Base-by-base conservation (phyloP, 169 alveolate genomes). In the Cryptosporidium canis region DNA sequence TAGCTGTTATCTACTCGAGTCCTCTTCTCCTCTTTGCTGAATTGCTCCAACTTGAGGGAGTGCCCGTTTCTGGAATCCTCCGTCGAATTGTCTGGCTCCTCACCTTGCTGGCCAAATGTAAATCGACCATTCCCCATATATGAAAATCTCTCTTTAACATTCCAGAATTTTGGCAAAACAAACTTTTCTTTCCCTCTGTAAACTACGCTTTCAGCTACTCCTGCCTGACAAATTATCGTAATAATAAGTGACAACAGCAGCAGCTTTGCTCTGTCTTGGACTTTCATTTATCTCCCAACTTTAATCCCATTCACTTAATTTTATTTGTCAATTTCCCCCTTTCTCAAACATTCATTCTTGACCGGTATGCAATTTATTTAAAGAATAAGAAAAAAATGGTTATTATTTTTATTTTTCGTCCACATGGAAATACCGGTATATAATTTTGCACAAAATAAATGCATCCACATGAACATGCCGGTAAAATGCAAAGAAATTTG, bases 391-490 rank as follows among this genome's bases (percentile, higher is more conserved):
- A 44, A 44, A 14, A 14, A 44, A 44, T 44, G 55, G 55, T 14
- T 14, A 44, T 11, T 9, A 44, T 11, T 44, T 11, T 14, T 44
- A 44, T 14, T 44, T 21, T 51, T 51, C 6, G 9, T 51, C 63
- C 63, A 51, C 63, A 51, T 51, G 29, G 7, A 51, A 51, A 47
- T 47, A 35, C 67, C 67, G 67, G 67, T 61, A 61, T 61, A 61
- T 21, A 16, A 12, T 31, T 31, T 61, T 1, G 5, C 12, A 2
- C 6, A 61, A 24, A 61, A 61, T 31, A 61, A 61, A 29, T 61
- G 47, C 67, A 29, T 35, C 45, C 67, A 61, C 67, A 61, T 61
- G 68, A 61, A 61, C 24, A 61, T 31, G 45, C 68, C 68, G 68
- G 68, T 61, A 33, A 18, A 61, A 31, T 61, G 45, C 41, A 61